Conservation (phyloP, 2,329 filamentous ascomycete species). For the Nemania bipapillata region DNA sequence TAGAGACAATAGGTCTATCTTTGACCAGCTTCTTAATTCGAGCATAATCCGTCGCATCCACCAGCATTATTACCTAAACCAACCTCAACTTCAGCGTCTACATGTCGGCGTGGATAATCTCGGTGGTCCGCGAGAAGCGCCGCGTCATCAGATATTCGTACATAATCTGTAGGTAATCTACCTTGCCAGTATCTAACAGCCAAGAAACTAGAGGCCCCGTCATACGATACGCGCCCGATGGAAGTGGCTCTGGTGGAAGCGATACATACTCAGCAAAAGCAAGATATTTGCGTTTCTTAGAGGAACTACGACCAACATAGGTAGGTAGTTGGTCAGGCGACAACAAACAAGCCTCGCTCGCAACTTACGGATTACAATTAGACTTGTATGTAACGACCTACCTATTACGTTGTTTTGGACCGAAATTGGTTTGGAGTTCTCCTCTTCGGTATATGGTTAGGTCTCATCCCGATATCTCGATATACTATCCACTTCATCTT, state of each 20-base stretch:
- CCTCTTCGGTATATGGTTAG: slow-evolving; percentile 3
- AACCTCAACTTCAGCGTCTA: not conserved
- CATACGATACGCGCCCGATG: not conserved
- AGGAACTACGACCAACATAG: slow-evolving; percentile 7
- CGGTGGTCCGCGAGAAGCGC: not conserved
- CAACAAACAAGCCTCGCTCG: not conserved
- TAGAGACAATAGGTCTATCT: too few species aligned
- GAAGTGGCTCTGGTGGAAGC: not conserved
- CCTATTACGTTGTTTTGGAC: slow-evolving; percentile 25
- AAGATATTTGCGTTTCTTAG: not conserved
- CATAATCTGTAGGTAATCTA: not conserved
- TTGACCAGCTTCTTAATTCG: too few species aligned
- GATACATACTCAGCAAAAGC: not conserved
- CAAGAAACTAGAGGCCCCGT: not conserved
- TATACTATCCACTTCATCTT: not conserved
- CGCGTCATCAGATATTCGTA: not conserved
- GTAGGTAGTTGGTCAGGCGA: slow-evolving; percentile 5
- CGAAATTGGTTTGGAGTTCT: slow-evolving; percentile 20
- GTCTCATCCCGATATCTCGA: slow-evolving; percentile 1
- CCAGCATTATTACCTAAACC: not conserved
- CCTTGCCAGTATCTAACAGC: not conserved
- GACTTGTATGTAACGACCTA: slow-evolving; percentile 28
- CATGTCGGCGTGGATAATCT: not conserved
- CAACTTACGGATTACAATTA: not conserved
- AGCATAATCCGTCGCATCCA: too few species aligned